phyloP scores from a whole-genome alignment of 2,329 filamentous ascomycete species.

The Paramyrothecium roridum region DNA sequence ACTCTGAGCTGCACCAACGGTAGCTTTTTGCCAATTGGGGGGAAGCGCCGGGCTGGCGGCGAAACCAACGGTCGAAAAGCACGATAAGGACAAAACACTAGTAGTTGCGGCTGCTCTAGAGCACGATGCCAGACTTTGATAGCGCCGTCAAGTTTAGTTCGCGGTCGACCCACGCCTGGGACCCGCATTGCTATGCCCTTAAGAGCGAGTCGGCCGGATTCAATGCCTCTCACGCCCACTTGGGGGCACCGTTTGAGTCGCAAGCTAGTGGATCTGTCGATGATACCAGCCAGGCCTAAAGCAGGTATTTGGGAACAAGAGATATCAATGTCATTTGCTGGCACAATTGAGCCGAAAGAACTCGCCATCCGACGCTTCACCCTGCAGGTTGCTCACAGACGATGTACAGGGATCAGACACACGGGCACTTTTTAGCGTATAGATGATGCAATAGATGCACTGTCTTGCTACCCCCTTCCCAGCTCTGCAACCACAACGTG shows the following conservation, averaged over 20 bases:
- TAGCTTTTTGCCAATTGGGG: neutral
- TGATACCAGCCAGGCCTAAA: neutral
- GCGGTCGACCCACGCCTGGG: neutral
- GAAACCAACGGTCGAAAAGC: neutral
- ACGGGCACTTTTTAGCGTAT: neutral
- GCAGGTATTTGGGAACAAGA: neutral
- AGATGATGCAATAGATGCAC: neutral
- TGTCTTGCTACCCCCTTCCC: neutral
- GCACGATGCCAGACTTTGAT: neutral
- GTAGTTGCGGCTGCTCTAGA: neutral
- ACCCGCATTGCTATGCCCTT: neutral
- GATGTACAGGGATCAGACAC: neutral
- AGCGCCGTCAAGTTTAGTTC: neutral
- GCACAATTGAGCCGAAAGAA: neutral
- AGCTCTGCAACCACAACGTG: neutral
- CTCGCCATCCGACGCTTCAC: neutral
- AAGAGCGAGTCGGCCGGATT: neutral
- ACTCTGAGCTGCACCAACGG: too few relatives aligned
- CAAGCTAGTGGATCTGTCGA: neutral
- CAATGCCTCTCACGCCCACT: neutral
- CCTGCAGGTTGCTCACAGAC: neutral
- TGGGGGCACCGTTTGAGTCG: neutral
- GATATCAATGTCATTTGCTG: neutral
- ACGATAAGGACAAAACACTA: neutral
- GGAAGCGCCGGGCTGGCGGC: neutral